Percentiles rank a stretch among this genome's conserved stretches.
Conservation (phyloP, 2,329 filamentous ascomycete genomes). For the Colletotrichum gigasporum region DNA sequence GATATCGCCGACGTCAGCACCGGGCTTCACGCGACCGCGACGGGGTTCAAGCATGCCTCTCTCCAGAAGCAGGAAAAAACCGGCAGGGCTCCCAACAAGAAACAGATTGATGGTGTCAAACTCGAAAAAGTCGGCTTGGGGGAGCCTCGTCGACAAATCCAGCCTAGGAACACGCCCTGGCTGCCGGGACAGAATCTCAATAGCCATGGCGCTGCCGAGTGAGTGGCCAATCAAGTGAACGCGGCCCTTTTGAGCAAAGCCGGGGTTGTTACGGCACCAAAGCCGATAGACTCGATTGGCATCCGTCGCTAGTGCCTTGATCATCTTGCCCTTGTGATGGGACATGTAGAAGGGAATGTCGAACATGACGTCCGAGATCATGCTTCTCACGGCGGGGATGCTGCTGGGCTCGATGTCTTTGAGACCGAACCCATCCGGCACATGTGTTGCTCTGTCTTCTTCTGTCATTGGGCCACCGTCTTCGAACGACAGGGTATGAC, state of each 20-base stretch:
- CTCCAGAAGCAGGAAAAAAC: conserved; percentile 92
- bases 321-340: conserved; percentile 95
- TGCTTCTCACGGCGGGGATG: conserved; percentile 89
- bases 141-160: conserved; percentile 49
- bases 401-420: conserved; percentile 93
- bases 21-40: conserved; percentile 78
- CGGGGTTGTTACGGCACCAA: conserved; percentile 94
- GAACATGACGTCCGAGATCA: conserved; percentile 98
- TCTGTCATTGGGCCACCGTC: conserved; percentile 73
- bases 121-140: conserved; percentile 75
- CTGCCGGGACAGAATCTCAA: conserved; percentile 90
- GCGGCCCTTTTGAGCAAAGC: conserved; percentile 80
- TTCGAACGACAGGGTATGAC: conserved; percentile 86
- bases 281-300: conserved; percentile 95
- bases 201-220: conserved; percentile 91
- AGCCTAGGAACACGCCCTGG: conserved; percentile 74
- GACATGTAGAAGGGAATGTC: conserved; percentile 99
- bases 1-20: conserved; percentile 71
- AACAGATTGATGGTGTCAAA: conserved; percentile 94
- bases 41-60: conserved; percentile 77
- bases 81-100: conserved; percentile 87
- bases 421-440: conserved; percentile 69
- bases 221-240: conserved; percentile 96
- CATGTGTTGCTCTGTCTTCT: conserved; percentile 61
- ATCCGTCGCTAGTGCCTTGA: conserved; percentile 85